Conservation (phyloP, 2,329 filamentous ascomycete species). For the Ilyonectria sp. region DNA sequence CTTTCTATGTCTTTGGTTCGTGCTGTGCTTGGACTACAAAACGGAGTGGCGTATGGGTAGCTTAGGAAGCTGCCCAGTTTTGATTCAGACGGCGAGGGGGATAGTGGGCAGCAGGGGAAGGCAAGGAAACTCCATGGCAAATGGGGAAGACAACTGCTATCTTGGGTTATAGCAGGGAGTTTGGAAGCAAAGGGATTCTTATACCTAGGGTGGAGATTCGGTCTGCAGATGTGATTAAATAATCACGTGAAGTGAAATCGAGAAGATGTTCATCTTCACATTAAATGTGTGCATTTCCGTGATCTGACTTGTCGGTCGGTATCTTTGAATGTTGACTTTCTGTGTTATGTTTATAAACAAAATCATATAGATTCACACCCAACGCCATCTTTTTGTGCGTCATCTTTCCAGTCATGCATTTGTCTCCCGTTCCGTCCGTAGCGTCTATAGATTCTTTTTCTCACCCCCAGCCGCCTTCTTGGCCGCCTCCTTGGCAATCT, state of each 20-base stretch:
- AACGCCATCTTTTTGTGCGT: not conserved
- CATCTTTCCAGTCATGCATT: not conserved
- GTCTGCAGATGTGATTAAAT: constrained; percentile 21
- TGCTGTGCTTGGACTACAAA: constrained; percentile 45
- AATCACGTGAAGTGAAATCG: constrained; percentile 36
- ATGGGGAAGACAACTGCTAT: constrained; percentile 36
- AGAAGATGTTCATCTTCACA: constrained; percentile 26
- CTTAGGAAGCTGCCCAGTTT: constrained; percentile 28
- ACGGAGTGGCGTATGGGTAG: constrained; percentile 42
- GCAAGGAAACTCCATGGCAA: constrained; percentile 34
- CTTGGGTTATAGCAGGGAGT: constrained; percentile 45
- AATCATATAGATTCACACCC: not conserved
- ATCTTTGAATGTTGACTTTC: not conserved
- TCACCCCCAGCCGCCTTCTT: constrained; percentile 58
- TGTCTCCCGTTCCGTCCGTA: not conserved
- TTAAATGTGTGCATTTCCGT: not conserved
- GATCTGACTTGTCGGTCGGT: not conserved
- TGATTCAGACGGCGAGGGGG: constrained; percentile 35
- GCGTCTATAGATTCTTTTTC: constrained; percentile 52
- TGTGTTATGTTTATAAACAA: not conserved
- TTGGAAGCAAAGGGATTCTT: constrained; percentile 36
- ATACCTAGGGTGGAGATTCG: constrained; percentile 28
- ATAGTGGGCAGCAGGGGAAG: constrained; percentile 37
- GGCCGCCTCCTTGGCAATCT: constrained; percentile 82
- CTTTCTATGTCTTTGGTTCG: constrained; percentile 33